Base-by-base conservation (phyloP, 208 protist genomes). In the Balamuthia mandrillaris region DNA sequence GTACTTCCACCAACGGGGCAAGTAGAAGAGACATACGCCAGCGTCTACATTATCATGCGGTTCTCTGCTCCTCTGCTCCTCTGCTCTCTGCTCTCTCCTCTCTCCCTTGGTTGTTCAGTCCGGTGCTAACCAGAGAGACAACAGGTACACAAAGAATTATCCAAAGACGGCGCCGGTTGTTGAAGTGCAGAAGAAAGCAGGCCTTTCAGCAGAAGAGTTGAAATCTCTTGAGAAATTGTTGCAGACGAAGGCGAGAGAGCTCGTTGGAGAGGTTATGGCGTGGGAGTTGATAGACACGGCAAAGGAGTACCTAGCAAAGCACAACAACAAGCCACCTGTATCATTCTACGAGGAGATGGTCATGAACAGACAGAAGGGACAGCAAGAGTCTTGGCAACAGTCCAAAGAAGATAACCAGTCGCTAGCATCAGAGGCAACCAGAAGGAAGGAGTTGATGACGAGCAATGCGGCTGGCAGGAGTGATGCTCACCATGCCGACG, bases 321-420 rank as follows among this genome's bases (percentile, higher is more conserved):
- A 79, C 42, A 79, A 79, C 45, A 41, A 79, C 49, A 79, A 60
- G 49, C 41, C n/a, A n/a, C n/a, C 70, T 4, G 29, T 79, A 9
- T 79, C 70, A 14, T 79, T 79, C 70, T 79, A 79, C 31, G 70
- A 79, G 18, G 70, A 79, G 31, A 79, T 79, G 70, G 39, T 79
- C 29, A 41, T 61, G n/a, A 41, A 60, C 63, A 72, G 47, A 41
- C 41, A 72, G 63, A 41, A 49, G 0, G 9, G 56, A 7, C 33
- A 7, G 47, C 18, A 29, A 63, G 18, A 7, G 24, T 72, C 12
- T 41, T 16, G 37, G 0, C 4, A 16, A 0, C 60, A 31, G 14
- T 54, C 16, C 14, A 21, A 54, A 54, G 47, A 24, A 33, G 63
- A 72, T 33, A 72, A 21, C 18, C 31, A 21, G 33, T 27, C 29